These are phyloP conservation scores for Suaeda aralocaspica DNA, from an alignment of 148 eudicot species.

Conservation along the genomic window DNA sequence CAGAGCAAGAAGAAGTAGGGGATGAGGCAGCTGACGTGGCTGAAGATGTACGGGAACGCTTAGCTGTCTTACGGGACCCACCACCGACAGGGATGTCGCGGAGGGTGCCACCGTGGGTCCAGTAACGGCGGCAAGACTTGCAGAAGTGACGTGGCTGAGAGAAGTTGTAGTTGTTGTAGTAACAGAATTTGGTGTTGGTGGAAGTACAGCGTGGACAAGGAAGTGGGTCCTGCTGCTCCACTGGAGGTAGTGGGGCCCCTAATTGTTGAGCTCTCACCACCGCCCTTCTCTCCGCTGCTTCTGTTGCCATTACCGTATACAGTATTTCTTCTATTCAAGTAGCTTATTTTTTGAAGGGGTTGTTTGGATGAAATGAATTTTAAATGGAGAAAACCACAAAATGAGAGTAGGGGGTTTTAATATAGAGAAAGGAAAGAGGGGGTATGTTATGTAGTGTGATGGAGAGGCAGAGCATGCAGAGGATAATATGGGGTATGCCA, in stretches of 20 bases:
- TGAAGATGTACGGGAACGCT: conserved; percentile 45
- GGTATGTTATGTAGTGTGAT: neutral
- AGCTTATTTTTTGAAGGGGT: too few species aligned
- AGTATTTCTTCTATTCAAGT: too few species aligned
- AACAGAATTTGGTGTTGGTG: conserved; percentile 73
- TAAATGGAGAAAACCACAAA: neutral
- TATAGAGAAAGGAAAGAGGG: neutral
- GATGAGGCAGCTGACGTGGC: conserved; percentile 7
- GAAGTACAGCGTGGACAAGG: conserved; percentile 74
- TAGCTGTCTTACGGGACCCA: conserved; percentile 55
- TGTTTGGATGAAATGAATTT: too few species aligned
- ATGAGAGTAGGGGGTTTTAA: neutral
- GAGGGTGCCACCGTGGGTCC: conserved; percentile 81
- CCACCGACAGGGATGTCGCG: conserved; percentile 80
- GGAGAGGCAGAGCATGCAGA: conserved; percentile 18
- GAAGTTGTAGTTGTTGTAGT: conserved; percentile 88
- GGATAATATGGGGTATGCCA: too few species aligned
- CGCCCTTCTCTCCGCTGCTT: conserved; percentile 12
- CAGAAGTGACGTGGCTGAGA: conserved; percentile 87
- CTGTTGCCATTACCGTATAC: neutral
- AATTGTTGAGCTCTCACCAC: conserved; percentile 21
- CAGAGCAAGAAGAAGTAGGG: neutral
- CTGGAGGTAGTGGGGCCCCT: conserved; percentile 36
- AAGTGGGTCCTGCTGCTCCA: conserved; percentile 46
- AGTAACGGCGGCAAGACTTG: conserved; percentile 81